phyloP scores from a whole-genome alignment of 768 basidiomycete species.

The Boletellus ananas region DNA sequence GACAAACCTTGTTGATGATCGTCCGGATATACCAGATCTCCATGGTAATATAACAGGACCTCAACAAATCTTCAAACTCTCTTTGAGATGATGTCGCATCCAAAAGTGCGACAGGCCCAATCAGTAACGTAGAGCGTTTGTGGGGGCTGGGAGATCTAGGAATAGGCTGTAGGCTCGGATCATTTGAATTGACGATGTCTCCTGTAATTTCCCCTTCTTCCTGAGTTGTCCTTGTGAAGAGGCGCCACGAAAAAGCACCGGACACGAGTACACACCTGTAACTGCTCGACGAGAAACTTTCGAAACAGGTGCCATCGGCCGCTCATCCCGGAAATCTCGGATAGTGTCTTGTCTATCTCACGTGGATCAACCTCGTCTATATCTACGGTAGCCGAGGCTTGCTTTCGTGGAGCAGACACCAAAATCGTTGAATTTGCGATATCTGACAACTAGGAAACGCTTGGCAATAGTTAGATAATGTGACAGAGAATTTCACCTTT shows the following conservation, averaged over 20 bases:
- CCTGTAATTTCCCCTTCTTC: constrained; percentile 15
- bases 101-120: constrained; percentile 27
- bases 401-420: constrained; percentile 29
- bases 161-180: background rate
- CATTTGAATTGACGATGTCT: background rate
- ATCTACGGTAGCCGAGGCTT: constrained; percentile 32
- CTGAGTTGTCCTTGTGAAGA: constrained; percentile 9
- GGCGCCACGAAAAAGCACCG: background rate
- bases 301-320: constrained; percentile 90
- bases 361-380: constrained; percentile 76
- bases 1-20: constrained; percentile 79
- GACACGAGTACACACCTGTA: constrained; percentile 45
- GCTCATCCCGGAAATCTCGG: constrained; percentile 85
- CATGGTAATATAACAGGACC: constrained; percentile 78
- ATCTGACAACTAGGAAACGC: constrained; percentile 43
- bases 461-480: constrained; percentile 1
- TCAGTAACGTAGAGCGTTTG: background rate
- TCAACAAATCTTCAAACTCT: constrained; percentile 64
- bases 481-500: constrained; percentile 46
- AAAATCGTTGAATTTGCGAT: constrained; percentile 38
- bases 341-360: constrained; percentile 87
- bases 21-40: constrained; percentile 90
- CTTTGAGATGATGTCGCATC: constrained; percentile 51
- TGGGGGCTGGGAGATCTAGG: background rate
- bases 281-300: constrained; percentile 75